Evolutionary conservation across 2,329 filamentous ascomycete species (phyloP).

Genomic region (Cadophora sp.): DNA sequence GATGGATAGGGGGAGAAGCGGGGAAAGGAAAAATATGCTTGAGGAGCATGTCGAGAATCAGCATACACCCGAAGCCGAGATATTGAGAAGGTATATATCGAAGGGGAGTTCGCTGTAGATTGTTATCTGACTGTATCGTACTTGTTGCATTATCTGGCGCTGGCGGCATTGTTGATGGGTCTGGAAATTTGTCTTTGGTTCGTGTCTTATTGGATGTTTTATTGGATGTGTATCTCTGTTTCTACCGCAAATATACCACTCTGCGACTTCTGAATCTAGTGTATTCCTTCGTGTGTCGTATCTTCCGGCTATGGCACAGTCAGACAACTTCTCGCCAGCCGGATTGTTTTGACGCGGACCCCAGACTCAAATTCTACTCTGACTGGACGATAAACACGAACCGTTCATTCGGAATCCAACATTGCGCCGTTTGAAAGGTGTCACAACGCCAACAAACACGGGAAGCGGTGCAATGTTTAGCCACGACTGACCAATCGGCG

Average conservation of each 20-base stretch:
- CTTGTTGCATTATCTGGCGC: conserved; percentile 8
- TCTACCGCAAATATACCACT: conserved; percentile 10
- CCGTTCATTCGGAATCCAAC: neutral
- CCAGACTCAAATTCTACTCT: neutral
- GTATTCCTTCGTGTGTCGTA: neutral
- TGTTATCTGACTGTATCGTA: neutral
- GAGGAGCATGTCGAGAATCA: neutral
- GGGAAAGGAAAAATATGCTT: conserved; percentile 1
- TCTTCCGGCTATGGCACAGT: neutral
- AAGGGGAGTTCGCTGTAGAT: conserved; percentile 37
- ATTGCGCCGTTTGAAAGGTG: neutral
- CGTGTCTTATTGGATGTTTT: neutral
- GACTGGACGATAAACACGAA: neutral
- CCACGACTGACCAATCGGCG: neutral
- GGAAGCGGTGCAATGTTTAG: neutral
- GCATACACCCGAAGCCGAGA: conserved; percentile 26
- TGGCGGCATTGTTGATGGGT: neutral
- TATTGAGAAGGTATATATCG: conserved; percentile 25
- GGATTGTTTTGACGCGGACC: neutral
- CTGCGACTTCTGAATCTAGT: neutral
- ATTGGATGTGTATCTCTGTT: neutral
- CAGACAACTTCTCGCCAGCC: neutral
- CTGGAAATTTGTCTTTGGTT: conserved; percentile 6
- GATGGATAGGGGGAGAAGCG: conserved; percentile 16
- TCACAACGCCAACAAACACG: neutral